Evolutionary conservation across 306 rosid genomes (phyloP).

Genomic region (Gastrolobium villosum): DNA sequence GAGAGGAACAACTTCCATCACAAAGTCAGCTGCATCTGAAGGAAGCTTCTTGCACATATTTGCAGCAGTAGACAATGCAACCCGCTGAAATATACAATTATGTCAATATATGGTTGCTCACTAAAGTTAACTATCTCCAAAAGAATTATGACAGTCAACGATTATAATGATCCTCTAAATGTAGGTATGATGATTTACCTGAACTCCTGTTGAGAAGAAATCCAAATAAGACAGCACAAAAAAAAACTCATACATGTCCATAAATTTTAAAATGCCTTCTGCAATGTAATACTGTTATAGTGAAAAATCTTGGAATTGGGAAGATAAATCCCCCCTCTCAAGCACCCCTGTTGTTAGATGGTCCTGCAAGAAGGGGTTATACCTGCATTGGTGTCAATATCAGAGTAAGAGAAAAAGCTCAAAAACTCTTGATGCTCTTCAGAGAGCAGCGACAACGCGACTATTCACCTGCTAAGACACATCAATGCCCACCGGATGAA

Average conservation of each 20-base stretch:
- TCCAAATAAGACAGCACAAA: too few species aligned
- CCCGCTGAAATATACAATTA: too few species aligned
- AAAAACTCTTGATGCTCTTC: conserved; percentile 78
- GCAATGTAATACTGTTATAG: conserved; percentile 36
- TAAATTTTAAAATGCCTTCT: conserved; percentile 38
- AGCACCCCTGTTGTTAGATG: conserved; percentile 50
- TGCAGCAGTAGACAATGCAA: too few species aligned
- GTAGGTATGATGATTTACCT: too few species aligned
- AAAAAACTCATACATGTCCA: conserved; percentile 27
- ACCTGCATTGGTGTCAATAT: conserved; percentile 78
- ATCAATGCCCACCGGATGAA: conserved; percentile 31
- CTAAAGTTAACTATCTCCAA: too few species aligned
- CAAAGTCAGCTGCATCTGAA: too few species aligned
- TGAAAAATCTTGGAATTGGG: conserved; percentile 23
- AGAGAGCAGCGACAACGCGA: conserved; percentile 86
- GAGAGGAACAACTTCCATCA: too few species aligned
- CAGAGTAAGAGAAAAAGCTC: conserved; percentile 83
- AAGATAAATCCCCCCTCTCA: conserved; percentile 1
- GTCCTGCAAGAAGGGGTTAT: conserved; percentile 92
- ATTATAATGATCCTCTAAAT: too few species aligned
- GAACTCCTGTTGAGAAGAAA: too few species aligned
- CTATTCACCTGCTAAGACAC: conserved; percentile 47
- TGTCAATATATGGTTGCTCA: too few species aligned
- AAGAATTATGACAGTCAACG: too few species aligned
- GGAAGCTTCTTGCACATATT: too few species aligned